Evolutionary conservation across 2,329 filamentous ascomycete genomes (phyloP).

Genomic region (Xylariaceae sp.): DNA sequence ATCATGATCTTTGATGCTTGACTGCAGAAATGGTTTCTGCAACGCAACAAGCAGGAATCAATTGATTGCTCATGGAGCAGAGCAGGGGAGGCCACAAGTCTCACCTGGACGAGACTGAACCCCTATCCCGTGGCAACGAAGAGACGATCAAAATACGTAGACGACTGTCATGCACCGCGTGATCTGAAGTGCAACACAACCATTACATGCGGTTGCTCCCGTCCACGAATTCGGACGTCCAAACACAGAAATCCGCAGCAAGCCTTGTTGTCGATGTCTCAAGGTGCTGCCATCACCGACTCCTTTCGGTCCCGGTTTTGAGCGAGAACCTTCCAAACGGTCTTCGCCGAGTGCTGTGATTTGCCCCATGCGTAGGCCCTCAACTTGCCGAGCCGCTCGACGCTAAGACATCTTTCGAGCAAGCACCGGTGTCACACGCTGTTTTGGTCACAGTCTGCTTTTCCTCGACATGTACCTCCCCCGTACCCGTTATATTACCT

Average conservation of each 20-base stretch:
- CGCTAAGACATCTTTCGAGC: no score
- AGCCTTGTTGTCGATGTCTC: background rate
- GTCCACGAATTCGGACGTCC: conserved; percentile 16
- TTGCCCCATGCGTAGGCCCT: no score
- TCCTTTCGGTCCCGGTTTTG: conserved; percentile 5
- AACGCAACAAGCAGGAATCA: background rate
- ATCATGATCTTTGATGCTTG: background rate
- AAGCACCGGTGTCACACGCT: background rate
- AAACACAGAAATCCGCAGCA: conserved; percentile 19
- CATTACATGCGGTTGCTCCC: conserved; percentile 11
- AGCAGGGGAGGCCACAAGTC: background rate
- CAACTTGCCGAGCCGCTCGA: background rate
- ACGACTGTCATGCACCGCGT: background rate
- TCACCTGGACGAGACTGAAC: background rate
- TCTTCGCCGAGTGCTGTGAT: conserved; percentile 5
- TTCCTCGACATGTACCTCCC: background rate
- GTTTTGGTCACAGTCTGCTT: background rate
- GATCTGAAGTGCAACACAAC: background rate
- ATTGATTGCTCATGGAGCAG: background rate
- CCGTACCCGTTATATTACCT: no score
- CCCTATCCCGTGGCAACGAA: background rate
- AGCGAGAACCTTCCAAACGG: conserved; percentile 1
- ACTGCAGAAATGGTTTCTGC: background rate
- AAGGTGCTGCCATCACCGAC: background rate
- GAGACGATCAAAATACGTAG: background rate